A percentile compares a stretch with the other conserved stretches of the same genome.
Conservation (phyloP, 1,139 yeast species). For the Kurtzmaniella quercitrusa region DNA sequence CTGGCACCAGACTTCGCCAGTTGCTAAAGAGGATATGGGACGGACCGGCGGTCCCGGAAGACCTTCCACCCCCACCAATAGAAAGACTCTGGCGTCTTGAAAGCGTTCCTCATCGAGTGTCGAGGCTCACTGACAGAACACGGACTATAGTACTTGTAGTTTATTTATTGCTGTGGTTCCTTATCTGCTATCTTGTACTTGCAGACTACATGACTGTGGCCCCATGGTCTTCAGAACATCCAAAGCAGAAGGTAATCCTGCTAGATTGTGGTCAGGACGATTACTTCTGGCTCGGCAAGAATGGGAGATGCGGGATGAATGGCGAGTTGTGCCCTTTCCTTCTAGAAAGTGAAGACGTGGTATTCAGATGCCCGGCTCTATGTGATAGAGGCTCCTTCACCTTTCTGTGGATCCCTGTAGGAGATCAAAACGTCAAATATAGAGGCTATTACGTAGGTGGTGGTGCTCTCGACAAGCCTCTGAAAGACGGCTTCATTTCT, state of each 20-base stretch:
- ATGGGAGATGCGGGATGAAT: conserved; percentile 71
- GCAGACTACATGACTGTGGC: conserved; percentile 37
- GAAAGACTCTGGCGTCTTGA: conserved; percentile 30
- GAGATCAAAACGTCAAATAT: conserved; percentile 63
- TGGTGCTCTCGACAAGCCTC: conserved; percentile 30
- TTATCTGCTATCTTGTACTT: conserved; percentile 23
- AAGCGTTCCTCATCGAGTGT: conserved; percentile 37
- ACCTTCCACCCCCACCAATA: conserved; percentile 41
- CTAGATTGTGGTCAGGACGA: conserved; percentile 16
- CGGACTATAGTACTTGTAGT: conserved; percentile 26
- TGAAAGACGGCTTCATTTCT: conserved; percentile 24
- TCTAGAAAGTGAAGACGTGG: conserved; percentile 38
- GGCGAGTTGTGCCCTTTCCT: conserved; percentile 56
- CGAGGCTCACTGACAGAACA: conserved; percentile 22
- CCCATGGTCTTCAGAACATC: conserved; percentile 15
- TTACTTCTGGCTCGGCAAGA: conserved; percentile 68
- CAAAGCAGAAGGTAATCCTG: conserved; percentile 10
- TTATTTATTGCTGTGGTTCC: conserved; percentile 37
- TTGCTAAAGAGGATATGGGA: conserved; percentile 28
- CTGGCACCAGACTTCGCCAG: background rate
- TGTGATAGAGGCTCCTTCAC: conserved; percentile 79
- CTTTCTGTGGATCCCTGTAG: conserved; percentile 74
- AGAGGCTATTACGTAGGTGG: conserved; percentile 77
- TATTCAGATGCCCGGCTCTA: conserved; percentile 81
- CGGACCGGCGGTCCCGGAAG: conserved; percentile 50